phyloP scores from a whole-genome alignment of 2,329 filamentous ascomycete genomes.

The Paracorniculantispora psalliotae region DNA sequence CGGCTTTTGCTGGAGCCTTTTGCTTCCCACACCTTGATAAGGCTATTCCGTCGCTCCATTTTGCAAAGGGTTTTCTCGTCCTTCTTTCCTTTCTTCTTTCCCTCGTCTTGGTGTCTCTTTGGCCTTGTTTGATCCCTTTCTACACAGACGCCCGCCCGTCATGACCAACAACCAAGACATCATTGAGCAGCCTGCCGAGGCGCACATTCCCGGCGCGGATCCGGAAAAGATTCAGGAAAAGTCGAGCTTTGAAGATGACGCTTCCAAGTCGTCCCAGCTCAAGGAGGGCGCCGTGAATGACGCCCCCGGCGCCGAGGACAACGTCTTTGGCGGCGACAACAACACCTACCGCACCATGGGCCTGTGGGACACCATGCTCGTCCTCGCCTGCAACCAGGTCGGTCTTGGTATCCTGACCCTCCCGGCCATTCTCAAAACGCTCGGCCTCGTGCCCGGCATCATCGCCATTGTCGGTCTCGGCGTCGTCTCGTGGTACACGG shows the following conservation, averaged over 20 bases:
- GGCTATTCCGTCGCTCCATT: not conserved
- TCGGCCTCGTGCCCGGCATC: conserved; percentile 63
- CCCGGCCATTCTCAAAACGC: conserved; percentile 62
- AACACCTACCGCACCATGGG: conserved; percentile 30
- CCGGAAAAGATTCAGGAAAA: conserved; percentile 10
- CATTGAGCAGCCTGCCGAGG: not conserved
- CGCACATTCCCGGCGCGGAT: not conserved
- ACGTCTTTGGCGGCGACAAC: conserved; percentile 18
- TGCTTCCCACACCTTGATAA: conserved; percentile 1
- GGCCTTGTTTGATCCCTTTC: not conserved
- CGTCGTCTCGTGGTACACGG: conserved; percentile 58
- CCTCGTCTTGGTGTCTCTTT: not conserved
- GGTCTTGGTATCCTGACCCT: conserved; percentile 57
- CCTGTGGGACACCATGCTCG: conserved; percentile 30
- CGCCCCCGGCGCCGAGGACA: conserved; percentile 1
- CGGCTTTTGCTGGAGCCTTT: conserved; percentile 3
- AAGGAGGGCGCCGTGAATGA: conserved; percentile 1
- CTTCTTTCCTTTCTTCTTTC: not conserved
- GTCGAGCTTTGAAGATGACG: conserved; percentile 9
- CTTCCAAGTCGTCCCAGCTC: conserved; percentile 7
- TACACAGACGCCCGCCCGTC: not conserved
- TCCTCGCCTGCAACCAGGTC: conserved; percentile 31
- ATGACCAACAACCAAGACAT: conserved; percentile 1
- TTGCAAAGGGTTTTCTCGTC: not conserved
- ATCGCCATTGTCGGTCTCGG: conserved; percentile 62